Conservation (phyloP, 129 eudicot genomes). For the Dittrichia graveolens region DNA sequence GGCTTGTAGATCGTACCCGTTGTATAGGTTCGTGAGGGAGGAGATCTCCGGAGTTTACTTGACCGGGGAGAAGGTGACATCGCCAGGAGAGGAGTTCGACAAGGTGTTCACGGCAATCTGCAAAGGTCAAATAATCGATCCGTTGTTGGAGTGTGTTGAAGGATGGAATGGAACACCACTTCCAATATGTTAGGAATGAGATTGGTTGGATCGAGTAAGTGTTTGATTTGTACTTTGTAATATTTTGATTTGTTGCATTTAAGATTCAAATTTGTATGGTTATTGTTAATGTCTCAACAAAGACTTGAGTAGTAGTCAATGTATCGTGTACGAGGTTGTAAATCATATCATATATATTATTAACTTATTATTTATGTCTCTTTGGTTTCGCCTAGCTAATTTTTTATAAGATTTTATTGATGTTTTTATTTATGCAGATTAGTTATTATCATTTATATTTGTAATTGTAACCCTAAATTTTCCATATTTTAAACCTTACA, state of each 20-base stretch:
- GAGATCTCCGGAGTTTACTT: conserved; percentile 35
- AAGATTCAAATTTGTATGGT: conserved; percentile 16
- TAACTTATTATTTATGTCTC: conserved; percentile 4
- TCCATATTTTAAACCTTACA: no score
- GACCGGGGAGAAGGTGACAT: conserved; percentile 43
- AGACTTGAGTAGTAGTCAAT: conserved; percentile 17
- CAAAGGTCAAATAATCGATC: conserved; percentile 38
- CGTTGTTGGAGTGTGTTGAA: conserved; percentile 45
- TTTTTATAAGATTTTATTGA: no score
- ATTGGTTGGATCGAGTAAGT: not conserved
- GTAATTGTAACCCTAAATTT: no score
- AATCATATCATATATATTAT: conserved; percentile 24
- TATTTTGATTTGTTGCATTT: conserved; percentile 14
- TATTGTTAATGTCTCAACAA: conserved; percentile 10
- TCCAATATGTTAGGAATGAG: conserved; percentile 35
- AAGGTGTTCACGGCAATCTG: conserved; percentile 42
- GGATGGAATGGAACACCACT: conserved; percentile 47
- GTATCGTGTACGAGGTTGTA: conserved; percentile 7
- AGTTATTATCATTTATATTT: no score
- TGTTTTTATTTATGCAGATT: no score
- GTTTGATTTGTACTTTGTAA: not conserved
- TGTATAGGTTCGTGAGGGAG: conserved; percentile 41
- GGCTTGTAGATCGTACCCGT: conserved; percentile 47
- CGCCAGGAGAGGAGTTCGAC: conserved; percentile 49
- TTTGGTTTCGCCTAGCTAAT: not conserved